Conservation (phyloP, 306 rosid genomes). For the Adenanthera pavonina region DNA sequence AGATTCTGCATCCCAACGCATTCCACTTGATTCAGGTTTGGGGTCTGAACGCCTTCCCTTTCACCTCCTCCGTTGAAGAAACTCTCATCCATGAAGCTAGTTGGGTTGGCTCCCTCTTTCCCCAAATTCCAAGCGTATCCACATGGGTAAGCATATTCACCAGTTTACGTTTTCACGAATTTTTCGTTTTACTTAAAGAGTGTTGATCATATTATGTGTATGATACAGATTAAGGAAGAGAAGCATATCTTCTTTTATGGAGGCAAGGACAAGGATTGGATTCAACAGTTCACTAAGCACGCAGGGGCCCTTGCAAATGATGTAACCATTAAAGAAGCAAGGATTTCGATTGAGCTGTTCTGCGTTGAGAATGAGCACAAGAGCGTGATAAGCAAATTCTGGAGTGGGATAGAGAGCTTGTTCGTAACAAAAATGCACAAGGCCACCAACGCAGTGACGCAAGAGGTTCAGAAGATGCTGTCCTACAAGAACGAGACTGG, state of each 20-base stretch:
- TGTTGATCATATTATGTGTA: not conserved
- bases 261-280: constrained; percentile 53
- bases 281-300: constrained; percentile 48
- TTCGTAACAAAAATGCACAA: constrained; percentile 45
- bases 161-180: not conserved
- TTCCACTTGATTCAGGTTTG: constrained; percentile 56
- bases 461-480: constrained; percentile 58
- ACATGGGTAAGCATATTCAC: constrained; percentile 35
- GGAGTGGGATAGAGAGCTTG: constrained; percentile 52
- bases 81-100: not conserved
- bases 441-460: constrained; percentile 23
- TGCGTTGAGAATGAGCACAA: constrained; percentile 42
- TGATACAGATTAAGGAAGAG: constrained; percentile 39
- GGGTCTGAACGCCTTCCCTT: constrained; percentile 59
- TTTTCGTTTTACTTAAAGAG: not conserved
- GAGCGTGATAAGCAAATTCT: constrained; percentile 48
- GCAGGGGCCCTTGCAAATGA: constrained; percentile 43
- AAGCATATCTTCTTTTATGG: constrained; percentile 59
- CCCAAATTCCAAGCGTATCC: not conserved
- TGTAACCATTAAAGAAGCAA: constrained; percentile 41
- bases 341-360: constrained; percentile 44
- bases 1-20: constrained; percentile 53
- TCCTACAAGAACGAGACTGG: constrained; percentile 64
- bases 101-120: constrained; percentile 33
- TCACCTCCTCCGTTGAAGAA: constrained; percentile 9